Conservation (phyloP, 305 asterid genomes). For the Fraxinus albicans region DNA sequence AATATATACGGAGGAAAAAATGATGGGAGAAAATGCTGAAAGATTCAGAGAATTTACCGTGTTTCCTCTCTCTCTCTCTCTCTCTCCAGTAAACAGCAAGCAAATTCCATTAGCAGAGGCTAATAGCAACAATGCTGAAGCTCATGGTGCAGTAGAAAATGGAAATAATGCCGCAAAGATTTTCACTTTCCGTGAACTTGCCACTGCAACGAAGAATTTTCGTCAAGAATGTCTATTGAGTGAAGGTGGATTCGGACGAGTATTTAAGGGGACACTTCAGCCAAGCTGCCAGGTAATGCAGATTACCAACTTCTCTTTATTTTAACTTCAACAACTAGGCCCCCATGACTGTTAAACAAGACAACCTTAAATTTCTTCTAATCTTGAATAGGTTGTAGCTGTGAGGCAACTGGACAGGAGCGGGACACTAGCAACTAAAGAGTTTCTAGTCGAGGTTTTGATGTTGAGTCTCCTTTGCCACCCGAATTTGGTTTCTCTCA, state of each 20-base stretch:
- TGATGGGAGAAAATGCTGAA: background rate
- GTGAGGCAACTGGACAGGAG: constrained; percentile 84
- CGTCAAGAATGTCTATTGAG: constrained; percentile 72
- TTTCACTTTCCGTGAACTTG: constrained; percentile 89
- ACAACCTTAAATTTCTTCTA: constrained; percentile 6
- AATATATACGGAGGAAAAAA: background rate
- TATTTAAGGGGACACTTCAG: constrained; percentile 72
- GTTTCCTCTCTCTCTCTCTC: background rate
- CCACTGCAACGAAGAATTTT: constrained; percentile 81
- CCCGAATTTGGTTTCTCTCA: constrained; percentile 58
- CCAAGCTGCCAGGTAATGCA: constrained; percentile 51
- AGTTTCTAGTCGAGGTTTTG: constrained; percentile 61
- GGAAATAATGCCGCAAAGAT: constrained; percentile 40
- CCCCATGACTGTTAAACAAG: background rate
- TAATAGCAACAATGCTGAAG: constrained; percentile 20
- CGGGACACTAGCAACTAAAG: constrained; percentile 62
- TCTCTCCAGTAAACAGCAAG: constrained; percentile 27
- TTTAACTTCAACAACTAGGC: background rate
- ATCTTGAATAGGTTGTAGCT: constrained; percentile 53
- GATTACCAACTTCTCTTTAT: background rate
- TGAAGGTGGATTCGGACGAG: constrained; percentile 85
- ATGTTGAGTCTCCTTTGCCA: constrained; percentile 64
- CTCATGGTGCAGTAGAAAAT: constrained; percentile 13
- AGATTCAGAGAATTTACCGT: background rate
- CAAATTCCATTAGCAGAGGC: constrained; percentile 21